Evolutionary conservation across 352 stramenopile genomes (phyloP).

Genomic region (Phytopythium helicoides): DNA sequence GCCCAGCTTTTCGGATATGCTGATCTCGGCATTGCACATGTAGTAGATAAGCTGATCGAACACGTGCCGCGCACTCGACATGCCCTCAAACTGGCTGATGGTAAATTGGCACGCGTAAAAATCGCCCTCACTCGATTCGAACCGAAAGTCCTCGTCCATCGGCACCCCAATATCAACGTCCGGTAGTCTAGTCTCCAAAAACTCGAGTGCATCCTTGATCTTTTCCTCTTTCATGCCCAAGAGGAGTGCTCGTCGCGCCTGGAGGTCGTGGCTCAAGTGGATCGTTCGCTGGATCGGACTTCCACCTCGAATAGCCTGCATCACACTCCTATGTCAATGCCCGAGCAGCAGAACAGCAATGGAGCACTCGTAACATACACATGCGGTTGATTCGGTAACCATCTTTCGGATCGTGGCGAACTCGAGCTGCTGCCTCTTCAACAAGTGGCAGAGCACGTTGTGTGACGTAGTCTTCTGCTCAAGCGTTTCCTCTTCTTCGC

Average conservation of each 20-base stretch:
- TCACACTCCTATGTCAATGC: neutral
- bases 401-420: slow-evolving; percentile 25
- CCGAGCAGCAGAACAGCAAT: neutral
- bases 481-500: slow-evolving; percentile 4
- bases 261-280: slow-evolving; percentile 14
- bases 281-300: slow-evolving; percentile 27
- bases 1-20: slow-evolving; percentile 32
- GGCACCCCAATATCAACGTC: slow-evolving; percentile 18
- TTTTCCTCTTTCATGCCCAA: slow-evolving; percentile 17
- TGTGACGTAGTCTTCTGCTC: slow-evolving; percentile 12
- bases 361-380: slow-evolving; percentile 14
- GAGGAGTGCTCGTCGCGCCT: slow-evolving; percentile 10
- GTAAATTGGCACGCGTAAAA: slow-evolving; percentile 26
- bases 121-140: slow-evolving; percentile 22
- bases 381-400: slow-evolving; percentile 23
- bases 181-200: slow-evolving; percentile 14
- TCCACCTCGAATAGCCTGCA: slow-evolving; percentile 25
- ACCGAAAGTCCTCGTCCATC: slow-evolving; percentile 28
- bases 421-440: slow-evolving; percentile 23
- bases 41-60: slow-evolving; percentile 33
- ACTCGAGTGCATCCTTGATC: slow-evolving; percentile 14
- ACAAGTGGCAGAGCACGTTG: slow-evolving; percentile 23
- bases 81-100: slow-evolving; percentile 28
- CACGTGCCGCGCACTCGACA: slow-evolving; percentile 25
- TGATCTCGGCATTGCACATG: slow-evolving; percentile 41